phyloP scores from a whole-genome alignment of 768 basidiomycete genomes.

The Paxillus ammoniavirescens region DNA sequence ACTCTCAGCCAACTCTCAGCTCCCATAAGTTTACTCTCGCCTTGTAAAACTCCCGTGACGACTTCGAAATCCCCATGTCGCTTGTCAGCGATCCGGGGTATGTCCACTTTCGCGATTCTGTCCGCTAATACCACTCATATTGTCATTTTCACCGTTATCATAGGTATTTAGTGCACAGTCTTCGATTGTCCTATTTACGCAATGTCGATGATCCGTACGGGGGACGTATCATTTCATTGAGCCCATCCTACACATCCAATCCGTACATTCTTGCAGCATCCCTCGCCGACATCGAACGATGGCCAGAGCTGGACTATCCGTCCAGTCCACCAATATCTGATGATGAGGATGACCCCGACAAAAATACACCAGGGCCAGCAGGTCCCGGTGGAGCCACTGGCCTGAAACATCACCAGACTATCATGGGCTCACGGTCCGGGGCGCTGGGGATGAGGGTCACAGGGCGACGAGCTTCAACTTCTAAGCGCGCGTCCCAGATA shows the following conservation, averaged over 20 bases:
- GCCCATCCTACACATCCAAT: constrained; percentile 74
- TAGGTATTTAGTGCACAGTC: constrained; percentile 77
- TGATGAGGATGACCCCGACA: constrained; percentile 54
- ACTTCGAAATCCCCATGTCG: constrained; percentile 43
- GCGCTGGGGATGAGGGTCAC: constrained; percentile 75
- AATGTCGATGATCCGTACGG: constrained; percentile 87
- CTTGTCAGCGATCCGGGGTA: constrained; percentile 65
- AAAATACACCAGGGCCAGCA: constrained; percentile 22
- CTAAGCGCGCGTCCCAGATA: constrained; percentile 44
- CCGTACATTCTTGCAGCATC: constrained; percentile 80
- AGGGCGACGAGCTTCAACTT: constrained; percentile 56
- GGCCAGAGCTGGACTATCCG: constrained; percentile 81
- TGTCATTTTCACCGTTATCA: not conserved
- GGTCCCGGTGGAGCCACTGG: constrained; percentile 49
- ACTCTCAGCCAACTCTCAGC: no score
- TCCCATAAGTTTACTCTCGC: no score
- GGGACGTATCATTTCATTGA: constrained; percentile 74
- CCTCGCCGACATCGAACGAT: constrained; percentile 73
- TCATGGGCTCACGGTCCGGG: constrained; percentile 72
- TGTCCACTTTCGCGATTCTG: constrained; percentile 12
- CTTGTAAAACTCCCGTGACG: not conserved
- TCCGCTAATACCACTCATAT: not conserved
- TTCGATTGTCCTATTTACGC: constrained; percentile 86
- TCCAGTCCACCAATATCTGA: constrained; percentile 71
- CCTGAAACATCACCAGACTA: constrained; percentile 86